A percentile compares a stretch with the other conserved stretches of the same genome.
Evolutionary conservation across 345 rosid species (phyloP).

Genomic region (Pistacia atlantica): DNA sequence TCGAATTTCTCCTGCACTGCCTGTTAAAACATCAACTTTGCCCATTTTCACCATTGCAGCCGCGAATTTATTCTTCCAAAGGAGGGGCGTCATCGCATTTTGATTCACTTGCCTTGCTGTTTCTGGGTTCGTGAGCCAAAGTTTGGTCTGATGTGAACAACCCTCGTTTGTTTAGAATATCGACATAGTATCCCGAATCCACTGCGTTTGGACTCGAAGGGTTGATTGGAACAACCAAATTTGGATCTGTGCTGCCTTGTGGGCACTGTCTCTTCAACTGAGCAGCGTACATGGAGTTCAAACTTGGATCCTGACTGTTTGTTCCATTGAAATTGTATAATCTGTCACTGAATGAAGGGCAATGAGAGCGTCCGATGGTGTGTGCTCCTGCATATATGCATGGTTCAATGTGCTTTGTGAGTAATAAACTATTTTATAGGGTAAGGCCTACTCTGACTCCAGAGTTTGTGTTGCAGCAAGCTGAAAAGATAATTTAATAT

Average conservation of each 20-base stretch:
- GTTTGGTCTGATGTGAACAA: constrained; percentile 63
- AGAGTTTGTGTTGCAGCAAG: too few relatives aligned
- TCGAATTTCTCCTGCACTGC: constrained; percentile 64
- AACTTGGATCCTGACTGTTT: constrained; percentile 43
- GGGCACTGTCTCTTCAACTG: constrained; percentile 50
- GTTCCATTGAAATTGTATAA: constrained; percentile 43
- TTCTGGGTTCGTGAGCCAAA: constrained; percentile 31
- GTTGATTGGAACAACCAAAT: constrained; percentile 43
- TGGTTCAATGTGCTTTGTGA: too few relatives aligned
- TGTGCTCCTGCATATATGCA: constrained; percentile 39
- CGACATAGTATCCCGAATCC: constrained; percentile 43
- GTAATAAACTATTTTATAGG: too few relatives aligned
- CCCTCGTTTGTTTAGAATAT: constrained; percentile 43
- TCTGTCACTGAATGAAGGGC: constrained; percentile 47
- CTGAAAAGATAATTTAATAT: too few relatives aligned
- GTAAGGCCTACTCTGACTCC: too few relatives aligned
- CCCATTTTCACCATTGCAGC: constrained; percentile 82
- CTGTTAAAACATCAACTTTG: constrained; percentile 55
- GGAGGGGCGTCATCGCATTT: constrained; percentile 28
- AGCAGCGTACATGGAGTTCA: constrained; percentile 49
- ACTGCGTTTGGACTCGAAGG: constrained; percentile 34
- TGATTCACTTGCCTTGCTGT: constrained; percentile 38
- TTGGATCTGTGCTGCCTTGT: constrained; percentile 18
- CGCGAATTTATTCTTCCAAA: constrained; percentile 52
- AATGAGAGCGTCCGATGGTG: constrained; percentile 64